Percentiles rank a stretch among this genome's conserved stretches.
These are phyloP conservation scores for Malus hybrid DNA, from an alignment of 331 rosid species.

Conservation along the genomic window DNA sequence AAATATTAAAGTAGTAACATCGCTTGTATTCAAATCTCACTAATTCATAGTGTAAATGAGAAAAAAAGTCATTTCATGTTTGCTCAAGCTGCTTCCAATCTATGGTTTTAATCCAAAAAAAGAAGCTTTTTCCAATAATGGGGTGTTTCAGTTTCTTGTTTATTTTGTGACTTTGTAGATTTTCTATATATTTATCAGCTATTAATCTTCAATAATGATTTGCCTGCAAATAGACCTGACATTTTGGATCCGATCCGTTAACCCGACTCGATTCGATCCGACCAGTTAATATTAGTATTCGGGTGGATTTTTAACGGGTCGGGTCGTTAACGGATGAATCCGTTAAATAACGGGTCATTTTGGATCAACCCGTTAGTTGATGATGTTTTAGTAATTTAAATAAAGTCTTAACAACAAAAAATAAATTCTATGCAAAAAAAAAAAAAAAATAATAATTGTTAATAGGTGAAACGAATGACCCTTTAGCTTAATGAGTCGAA, in stretches of 20 bases:
- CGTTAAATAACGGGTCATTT: no score
- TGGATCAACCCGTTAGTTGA: no score
- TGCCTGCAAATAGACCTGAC: not conserved
- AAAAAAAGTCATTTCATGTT: conserved; percentile 3
- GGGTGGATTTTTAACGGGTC: no score
- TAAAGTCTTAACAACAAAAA: no score
- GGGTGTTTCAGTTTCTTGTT: not conserved
- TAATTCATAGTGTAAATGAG: not conserved
- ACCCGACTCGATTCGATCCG: no score
- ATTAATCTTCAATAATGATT: conserved; percentile 14
- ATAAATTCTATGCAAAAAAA: no score
- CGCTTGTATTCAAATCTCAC: conserved; percentile 18
- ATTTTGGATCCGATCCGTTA: not conserved
- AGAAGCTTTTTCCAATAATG: not conserved
- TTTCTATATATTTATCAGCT: not conserved
- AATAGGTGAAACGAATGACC: no score
- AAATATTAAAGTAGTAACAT: no score
- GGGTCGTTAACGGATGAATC: no score
- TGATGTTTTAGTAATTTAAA: no score
- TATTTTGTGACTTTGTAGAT: not conserved
- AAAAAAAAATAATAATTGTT: no score
- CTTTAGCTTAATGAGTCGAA: not conserved
- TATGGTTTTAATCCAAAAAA: not conserved
- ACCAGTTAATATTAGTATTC: no score
- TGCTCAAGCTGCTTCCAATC: not conserved